phyloP scores from a whole-genome alignment of 176 grass and related monocot species.

The Rhipidocladum racemiflorum region DNA sequence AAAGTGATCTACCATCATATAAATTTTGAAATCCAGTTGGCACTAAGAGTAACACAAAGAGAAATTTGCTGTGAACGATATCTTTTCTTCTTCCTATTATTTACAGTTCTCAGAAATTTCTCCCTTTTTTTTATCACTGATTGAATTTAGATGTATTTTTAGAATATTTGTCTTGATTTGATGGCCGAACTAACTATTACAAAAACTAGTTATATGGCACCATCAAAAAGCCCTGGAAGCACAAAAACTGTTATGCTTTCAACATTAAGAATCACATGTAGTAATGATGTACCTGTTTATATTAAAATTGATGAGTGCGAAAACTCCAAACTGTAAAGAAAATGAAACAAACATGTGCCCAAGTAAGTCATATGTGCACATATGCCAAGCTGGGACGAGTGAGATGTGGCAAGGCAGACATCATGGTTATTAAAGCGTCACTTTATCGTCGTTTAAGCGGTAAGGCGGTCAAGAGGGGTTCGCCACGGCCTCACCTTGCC shows the following conservation, averaged over 20 bases:
- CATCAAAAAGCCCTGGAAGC: neutral
- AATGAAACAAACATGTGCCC: neutral
- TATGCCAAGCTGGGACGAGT: neutral
- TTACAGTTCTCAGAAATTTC: neutral
- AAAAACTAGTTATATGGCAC: neutral
- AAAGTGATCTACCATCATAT: neutral
- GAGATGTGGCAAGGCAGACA: neutral
- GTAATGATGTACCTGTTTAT: slow-evolving; percentile 7
- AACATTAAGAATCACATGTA: neutral
- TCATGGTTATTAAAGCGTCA: too few species aligned
- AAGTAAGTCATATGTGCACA: neutral
- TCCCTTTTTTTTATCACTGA: neutral
- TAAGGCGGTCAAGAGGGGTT: too few species aligned
- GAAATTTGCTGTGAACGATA: neutral
- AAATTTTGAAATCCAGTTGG: neutral
- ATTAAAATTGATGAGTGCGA: neutral
- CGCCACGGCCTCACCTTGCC: too few species aligned
- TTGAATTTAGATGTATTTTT: neutral
- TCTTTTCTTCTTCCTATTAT: neutral
- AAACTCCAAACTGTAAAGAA: neutral
- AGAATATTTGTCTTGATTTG: neutral
- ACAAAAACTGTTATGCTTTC: neutral
- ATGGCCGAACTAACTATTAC: neutral
- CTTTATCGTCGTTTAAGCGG: too few species aligned
- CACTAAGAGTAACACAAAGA: neutral